A percentile compares a stretch with the other conserved stretches of the same genome.
phyloP scores from a whole-genome alignment of 495 filamentous ascomycete species.

The Amorphotheca resinae region DNA sequence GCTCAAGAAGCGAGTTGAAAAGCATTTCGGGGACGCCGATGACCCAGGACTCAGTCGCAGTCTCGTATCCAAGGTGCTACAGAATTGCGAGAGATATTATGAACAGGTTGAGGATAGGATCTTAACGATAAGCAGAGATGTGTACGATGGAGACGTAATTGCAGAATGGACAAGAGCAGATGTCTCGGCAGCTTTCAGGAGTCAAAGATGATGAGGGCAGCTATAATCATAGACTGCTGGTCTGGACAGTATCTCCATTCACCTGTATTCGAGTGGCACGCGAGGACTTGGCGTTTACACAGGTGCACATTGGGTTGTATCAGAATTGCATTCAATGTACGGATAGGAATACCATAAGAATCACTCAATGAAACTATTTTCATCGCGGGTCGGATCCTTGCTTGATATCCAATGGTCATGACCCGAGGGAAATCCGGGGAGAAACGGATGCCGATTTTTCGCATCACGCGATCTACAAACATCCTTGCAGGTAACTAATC shows the following conservation, averaged over 20 bases:
- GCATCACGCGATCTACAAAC: background rate
- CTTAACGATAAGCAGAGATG: constrained; percentile 44
- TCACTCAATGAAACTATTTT: background rate
- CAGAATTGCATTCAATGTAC: background rate
- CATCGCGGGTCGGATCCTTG: background rate
- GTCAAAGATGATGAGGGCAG: background rate
- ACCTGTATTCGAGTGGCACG: constrained; percentile 1
- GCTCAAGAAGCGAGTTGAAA: constrained; percentile 81
- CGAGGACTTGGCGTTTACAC: background rate
- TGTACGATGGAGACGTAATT: constrained; percentile 41
- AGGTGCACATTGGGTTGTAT: background rate
- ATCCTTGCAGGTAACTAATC: background rate
- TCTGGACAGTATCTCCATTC: constrained; percentile 3
- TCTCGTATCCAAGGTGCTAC: constrained; percentile 65
- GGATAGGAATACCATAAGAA: background rate
- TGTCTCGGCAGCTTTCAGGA: constrained; percentile 37
- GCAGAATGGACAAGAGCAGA: constrained; percentile 43
- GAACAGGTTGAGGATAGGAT: constrained; percentile 59
- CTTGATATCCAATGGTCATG: too few relatives aligned
- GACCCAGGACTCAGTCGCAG: constrained; percentile 51
- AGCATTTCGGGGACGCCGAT: constrained; percentile 86
- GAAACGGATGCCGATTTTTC: constrained; percentile 3
- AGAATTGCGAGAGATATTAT: constrained; percentile 71
- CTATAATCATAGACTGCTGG: background rate
- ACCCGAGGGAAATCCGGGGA: constrained; percentile 9